These are phyloP conservation scores for Trichoderma pleuroti DNA, from an alignment of 2,329 filamentous ascomycete species.

Conservation along the genomic window DNA sequence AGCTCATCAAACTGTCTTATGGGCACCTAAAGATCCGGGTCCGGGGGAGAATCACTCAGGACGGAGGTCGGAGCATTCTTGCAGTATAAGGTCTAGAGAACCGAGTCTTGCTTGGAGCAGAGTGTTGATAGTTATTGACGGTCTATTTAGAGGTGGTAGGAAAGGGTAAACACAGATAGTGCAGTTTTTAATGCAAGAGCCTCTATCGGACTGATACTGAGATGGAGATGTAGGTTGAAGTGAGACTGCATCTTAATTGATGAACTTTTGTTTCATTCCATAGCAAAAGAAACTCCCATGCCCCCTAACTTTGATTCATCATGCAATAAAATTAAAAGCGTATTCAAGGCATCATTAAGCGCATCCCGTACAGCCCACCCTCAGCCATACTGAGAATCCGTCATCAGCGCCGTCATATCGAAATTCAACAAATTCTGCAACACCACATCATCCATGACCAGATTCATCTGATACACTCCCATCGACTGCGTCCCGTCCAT, in stretches of 20 bases:
- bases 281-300: neutral
- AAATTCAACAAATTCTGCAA: constrained; percentile 16
- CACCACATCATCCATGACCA: constrained; percentile 16
- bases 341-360: neutral
- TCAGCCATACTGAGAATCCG: neutral
- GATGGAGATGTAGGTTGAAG: neutral
- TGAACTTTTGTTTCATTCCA: neutral
- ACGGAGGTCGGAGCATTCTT: constrained; percentile 46
- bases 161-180: no score
- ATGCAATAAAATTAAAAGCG: neutral
- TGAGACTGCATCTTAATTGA: neutral
- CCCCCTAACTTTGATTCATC: neutral
- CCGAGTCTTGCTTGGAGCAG: neutral
- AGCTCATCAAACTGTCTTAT: constrained; percentile 32
- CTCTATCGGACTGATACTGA: no score
- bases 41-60: constrained; percentile 40
- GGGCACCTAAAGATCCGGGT: constrained; percentile 40
- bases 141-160: neutral
- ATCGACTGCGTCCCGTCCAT: neutral
- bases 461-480: neutral
- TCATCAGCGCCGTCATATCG: constrained; percentile 21
- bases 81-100: constrained; percentile 27
- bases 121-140: neutral
- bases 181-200: no score
- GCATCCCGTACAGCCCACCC: neutral